Percentiles rank a stretch among this genome's conserved stretches.
These are phyloP conservation scores for Endocalyx cinctus DNA, from an alignment of 2,329 filamentous ascomycete species.

Conservation along the genomic window DNA sequence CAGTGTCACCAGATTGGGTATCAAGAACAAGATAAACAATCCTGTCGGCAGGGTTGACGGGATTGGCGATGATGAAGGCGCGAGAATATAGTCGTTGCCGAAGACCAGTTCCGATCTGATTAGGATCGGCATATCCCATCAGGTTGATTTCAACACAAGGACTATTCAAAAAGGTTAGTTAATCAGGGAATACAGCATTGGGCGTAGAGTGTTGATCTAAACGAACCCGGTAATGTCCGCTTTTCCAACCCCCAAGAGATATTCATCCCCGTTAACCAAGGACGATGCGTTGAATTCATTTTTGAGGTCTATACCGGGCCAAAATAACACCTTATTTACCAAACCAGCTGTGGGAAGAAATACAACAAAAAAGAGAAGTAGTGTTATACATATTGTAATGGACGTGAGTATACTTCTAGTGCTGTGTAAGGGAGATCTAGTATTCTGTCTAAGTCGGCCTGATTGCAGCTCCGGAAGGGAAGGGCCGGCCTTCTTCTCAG, in stretches of 20 bases:
- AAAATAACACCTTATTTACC: conserved; percentile 5
- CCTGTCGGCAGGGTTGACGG: conserved; percentile 60
- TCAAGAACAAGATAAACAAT: conserved; percentile 88
- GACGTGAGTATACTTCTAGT: conserved; percentile 1
- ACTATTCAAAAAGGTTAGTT: conserved; percentile 30
- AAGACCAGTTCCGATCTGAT: conserved; percentile 76
- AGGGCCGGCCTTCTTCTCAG: conserved; percentile 10
- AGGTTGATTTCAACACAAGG: conserved; percentile 87
- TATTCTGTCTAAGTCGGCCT: too few species aligned
- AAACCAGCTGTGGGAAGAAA: conserved; percentile 3
- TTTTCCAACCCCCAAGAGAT: conserved; percentile 53
- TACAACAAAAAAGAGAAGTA: conserved; percentile 5
- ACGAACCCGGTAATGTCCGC: conserved; percentile 49
- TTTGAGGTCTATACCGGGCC: conserved; percentile 3
- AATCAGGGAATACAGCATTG: too few species aligned
- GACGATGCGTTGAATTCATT: conserved; percentile 5
- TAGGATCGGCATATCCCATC: conserved; percentile 86
- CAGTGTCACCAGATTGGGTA: conserved; percentile 82
- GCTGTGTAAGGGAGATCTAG: background rate
- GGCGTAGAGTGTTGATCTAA: background rate
- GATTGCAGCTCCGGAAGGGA: conserved; percentile 3
- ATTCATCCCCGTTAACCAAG: conserved; percentile 33
- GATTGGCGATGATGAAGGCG: conserved; percentile 79
- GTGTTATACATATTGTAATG: conserved; percentile 3
- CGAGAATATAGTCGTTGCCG: conserved; percentile 85